Evolutionary conservation across 2,329 filamentous ascomycete species (phyloP), one percentile per base, ranked within the genome.

Genomic region (Bipolaris gigantea): DNA sequence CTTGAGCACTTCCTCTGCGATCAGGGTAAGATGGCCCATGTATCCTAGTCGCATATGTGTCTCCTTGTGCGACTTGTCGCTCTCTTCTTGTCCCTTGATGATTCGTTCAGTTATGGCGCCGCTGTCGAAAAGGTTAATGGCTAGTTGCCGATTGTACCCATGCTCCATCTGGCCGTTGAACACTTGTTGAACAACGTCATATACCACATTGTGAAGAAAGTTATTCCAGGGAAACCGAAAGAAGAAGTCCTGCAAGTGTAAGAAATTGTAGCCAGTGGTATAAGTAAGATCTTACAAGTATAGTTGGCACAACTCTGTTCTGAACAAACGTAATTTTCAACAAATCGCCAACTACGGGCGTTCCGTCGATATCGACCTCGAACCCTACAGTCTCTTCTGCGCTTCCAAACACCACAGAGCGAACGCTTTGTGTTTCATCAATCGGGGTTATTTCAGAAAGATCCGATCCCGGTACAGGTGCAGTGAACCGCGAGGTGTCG

Each of bases 201-300:
- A 99, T 43, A 99, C 94, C 39, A 99, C 94, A 70, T 99, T 99
- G 77, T 99, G 94, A 40, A 99, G 83, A 71, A 99, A 99, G 74
- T 99, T 99, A 76, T 99, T 99, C 94, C 94, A 99, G 1, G 94
- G 93, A 69, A 97, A 99, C 55, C 89, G 86, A 80, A 99, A 99
- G 78, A 99, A 99, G 79, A 97, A 97, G 53, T 92, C 90, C 91
- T 95, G 61, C 1, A n/a, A 3, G 21, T 8, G 27, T 30, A 23
- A 64, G 50, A 34, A 30, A 3, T 16, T 25, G 6, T 3, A 5
- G 10, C n/a, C 2, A 19, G 21, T 36, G 18, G 45, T 32, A 25
- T 58, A 35, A 53, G 23, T 33, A n/a, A 9, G 16, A 35, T 77
- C 88, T 82, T 82, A 96, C 92, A 73, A 99, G 77, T 67, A 99